A percentile compares a stretch with the other conserved stretches of the same genome.
Evolutionary conservation across 768 basidiomycete genomes (phyloP).

Genomic region (Lactarius deliciosus): DNA sequence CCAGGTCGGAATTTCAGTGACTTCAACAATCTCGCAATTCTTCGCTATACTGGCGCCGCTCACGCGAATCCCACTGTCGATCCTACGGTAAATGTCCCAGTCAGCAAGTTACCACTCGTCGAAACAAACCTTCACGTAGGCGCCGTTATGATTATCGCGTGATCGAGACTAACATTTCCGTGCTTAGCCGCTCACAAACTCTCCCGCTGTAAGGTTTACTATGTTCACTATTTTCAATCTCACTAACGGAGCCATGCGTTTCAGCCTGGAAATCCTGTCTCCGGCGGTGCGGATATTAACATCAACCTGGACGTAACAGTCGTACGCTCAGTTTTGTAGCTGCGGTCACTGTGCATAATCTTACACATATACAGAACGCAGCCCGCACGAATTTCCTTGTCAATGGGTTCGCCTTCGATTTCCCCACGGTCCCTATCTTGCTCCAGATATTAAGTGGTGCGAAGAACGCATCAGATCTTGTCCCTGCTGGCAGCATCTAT

Average conservation of each 20-base stretch:
- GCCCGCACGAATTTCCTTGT: slow-evolving; percentile 34
- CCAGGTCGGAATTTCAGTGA: too few relatives aligned
- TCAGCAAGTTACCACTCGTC: background rate
- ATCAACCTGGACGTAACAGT: background rate
- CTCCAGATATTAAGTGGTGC: slow-evolving; percentile 59
- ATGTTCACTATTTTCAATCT: background rate
- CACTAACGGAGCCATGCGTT: background rate
- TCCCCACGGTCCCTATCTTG: slow-evolving; percentile 31
- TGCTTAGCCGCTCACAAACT: background rate
- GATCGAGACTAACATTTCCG: background rate
- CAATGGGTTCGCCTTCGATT: slow-evolving; percentile 41
- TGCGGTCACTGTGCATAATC: background rate
- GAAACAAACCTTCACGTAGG: slow-evolving; percentile 7
- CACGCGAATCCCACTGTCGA: slow-evolving; percentile 17
- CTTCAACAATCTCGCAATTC: slow-evolving; percentile 23
- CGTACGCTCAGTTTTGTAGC: background rate
- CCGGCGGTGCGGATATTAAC: background rate
- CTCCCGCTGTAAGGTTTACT: background rate
- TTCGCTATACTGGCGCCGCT: slow-evolving; percentile 23
- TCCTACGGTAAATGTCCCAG: background rate
- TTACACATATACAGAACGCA: background rate
- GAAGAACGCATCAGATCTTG: slow-evolving; percentile 43
- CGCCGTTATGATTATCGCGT: background rate
- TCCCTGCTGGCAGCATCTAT: slow-evolving; percentile 50
- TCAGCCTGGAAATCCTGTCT: background rate